phyloP scores from a whole-genome alignment of 305 asterid species.

The Solanum hybrid region DNA sequence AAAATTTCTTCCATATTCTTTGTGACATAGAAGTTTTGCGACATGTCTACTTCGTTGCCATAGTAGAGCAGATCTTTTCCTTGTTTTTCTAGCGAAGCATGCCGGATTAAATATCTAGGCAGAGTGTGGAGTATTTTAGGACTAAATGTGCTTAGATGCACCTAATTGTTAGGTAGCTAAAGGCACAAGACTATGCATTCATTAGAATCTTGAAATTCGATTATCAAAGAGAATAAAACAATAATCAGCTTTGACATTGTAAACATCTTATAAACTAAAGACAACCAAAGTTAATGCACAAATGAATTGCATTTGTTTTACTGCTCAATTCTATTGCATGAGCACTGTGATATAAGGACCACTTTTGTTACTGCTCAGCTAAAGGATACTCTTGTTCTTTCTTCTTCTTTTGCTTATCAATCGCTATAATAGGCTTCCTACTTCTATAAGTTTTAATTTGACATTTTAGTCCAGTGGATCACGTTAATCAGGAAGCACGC shows the following conservation, averaged over 20 bases:
- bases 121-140: neutral
- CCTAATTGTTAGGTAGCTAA: neutral
- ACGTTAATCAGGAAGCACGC: constrained; percentile 68
- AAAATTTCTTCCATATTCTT: neutral
- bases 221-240: neutral
- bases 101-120: neutral
- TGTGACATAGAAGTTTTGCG: neutral
- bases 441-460: neutral
- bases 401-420: neutral
- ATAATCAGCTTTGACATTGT: neutral
- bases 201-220: neutral
- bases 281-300: neutral
- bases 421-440: neutral
- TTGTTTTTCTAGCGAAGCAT: neutral
- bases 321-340: neutral
- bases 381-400: neutral
- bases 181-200: neutral
- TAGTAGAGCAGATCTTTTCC: neutral
- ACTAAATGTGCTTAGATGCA: neutral
- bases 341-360: neutral
- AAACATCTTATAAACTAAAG: neutral
- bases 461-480: constrained; percentile 60
- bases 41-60: neutral
- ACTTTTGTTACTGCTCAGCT: neutral
- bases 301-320: neutral